Base-by-base conservation (phyloP, 306 rosid genomes). In the Quercus agrifolia region DNA sequence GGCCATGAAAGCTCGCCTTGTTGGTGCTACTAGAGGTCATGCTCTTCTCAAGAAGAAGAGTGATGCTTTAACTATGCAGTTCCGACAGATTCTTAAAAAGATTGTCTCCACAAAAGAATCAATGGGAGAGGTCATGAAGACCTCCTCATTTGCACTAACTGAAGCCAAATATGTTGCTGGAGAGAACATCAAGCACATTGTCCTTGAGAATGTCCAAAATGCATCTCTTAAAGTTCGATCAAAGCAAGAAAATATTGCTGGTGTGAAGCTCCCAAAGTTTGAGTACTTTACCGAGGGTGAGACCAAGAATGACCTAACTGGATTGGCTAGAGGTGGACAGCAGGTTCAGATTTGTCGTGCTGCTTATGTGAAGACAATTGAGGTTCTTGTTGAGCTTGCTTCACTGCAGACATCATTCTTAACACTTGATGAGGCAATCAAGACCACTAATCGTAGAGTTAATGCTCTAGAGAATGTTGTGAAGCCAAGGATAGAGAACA, bases 31-130 rank as follows among this genome's bases (percentile, higher is more conserved):
- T 2, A 86, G 98, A 74, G 98, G 98, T 20, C 98, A 94, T 67
- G 98, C 98, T 23, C 94, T 94, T 64, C 93, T 94, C 46, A 94
- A 94, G 97, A 94, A 94, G 89, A 94, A 94, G 91, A 94, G 98
- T 56, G 98, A 94, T 67, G 98, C 97, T 68, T 77, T 94, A 80
- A 94, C 98, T 3, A 96, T 91, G 30, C 98, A 94, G 77, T 94
- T 94, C 41, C 92, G 97, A 28, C 88, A 85, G 81, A 92, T 94
- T 84, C 92, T 94, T 69, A 94, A 92, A 82, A 92, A 90, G 77
- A 92, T 94, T n/a, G 98, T 94, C 14, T 73, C 98, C 5, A 84
- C 98, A 6, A 94, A 94, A 85, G 98, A 94, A 79, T 91, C 97
- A 33, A 94, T 94, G 98, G 97, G 98, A 17, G 98, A 94, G 15